Percentiles rank a stretch among this genome's conserved stretches.
phyloP scores from a whole-genome alignment of 768 basidiomycete genomes.

The Agaricus subrufescens region DNA sequence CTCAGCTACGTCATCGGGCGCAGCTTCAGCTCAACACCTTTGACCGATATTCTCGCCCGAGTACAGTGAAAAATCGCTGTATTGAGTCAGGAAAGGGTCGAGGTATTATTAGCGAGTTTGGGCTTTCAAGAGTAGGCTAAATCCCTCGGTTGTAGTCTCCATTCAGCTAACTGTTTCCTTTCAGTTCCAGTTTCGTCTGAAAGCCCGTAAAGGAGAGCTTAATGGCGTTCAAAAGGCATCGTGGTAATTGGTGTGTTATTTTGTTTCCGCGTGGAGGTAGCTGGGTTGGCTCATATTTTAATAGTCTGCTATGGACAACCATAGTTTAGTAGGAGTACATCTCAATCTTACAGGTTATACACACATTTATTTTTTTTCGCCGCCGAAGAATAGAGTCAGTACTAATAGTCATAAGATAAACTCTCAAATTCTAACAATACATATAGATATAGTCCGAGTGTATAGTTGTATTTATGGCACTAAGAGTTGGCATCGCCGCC shows the following conservation, averaged over 20 bases:
- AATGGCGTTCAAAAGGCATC: conserved; percentile 88
- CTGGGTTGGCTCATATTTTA: not conserved
- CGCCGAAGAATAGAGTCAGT: no score
- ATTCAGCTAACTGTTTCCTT: not conserved
- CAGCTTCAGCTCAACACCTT: conserved; percentile 92
- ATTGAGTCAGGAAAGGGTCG: conserved; percentile 79
- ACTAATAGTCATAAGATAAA: no score
- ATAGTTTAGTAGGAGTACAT: no score
- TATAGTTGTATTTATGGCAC: not conserved
- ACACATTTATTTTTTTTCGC: no score
- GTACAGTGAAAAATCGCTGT: conserved; percentile 87
- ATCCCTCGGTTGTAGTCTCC: conserved; percentile 11
- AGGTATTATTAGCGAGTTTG: conserved; percentile 88
- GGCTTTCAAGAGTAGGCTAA: conserved; percentile 63
- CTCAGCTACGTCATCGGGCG: conserved; percentile 88
- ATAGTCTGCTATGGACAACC: no score
- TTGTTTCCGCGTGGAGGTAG: not conserved
- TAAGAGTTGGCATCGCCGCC: not conserved
- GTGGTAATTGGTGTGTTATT: conserved; percentile 52
- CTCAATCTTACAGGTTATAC: no score
- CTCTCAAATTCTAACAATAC: no score
- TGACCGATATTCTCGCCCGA: conserved; percentile 76
- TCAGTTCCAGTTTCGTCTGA: conserved; percentile 87
- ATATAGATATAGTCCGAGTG: no score
- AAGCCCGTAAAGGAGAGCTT: conserved; percentile 76